A percentile compares a stretch with the other conserved stretches of the same genome.
Evolutionary conservation across 164 flowering plant species (phyloP).

Genomic region (Vitis labrusca): DNA sequence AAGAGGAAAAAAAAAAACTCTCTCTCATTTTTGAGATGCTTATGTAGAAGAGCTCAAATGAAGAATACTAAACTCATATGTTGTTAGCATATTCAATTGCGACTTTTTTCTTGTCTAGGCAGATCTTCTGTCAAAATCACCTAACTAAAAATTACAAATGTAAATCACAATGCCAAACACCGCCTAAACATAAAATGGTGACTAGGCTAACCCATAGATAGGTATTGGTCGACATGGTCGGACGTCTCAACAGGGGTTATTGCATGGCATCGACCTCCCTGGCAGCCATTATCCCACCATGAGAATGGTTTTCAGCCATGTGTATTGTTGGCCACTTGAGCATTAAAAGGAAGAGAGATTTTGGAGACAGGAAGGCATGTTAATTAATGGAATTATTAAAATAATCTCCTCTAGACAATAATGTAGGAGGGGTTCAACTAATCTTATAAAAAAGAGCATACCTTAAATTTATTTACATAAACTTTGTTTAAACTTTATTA

Average conservation of each 20-base stretch:
- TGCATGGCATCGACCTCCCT: conserved; percentile 33
- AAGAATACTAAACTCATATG: too few species aligned
- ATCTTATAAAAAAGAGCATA: conserved; percentile 21
- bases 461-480: conserved; percentile 3
- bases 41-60: too few species aligned
- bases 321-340: conserved; percentile 66
- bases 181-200: conserved; percentile 14
- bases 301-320: conserved; percentile 22
- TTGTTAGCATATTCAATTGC: too few species aligned
- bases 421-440: conserved; percentile 38
- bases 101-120: too few species aligned
- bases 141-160: too few species aligned
- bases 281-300: conserved; percentile 33
- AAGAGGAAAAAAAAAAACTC: too few species aligned
- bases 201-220: conserved; percentile 5
- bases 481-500: background rate
- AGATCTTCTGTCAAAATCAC: too few species aligned
- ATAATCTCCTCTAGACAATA: conserved; percentile 23
- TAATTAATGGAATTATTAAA: conserved; percentile 17
- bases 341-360: conserved; percentile 23
- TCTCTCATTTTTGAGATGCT: background rate
- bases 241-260: conserved; percentile 16
- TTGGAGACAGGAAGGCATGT: conserved; percentile 45
- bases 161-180: background rate
- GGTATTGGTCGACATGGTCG: conserved; percentile 3